Base-by-base conservation (phyloP, 2,329 filamentous ascomycete genomes). In the Neospermospora avenae region DNA sequence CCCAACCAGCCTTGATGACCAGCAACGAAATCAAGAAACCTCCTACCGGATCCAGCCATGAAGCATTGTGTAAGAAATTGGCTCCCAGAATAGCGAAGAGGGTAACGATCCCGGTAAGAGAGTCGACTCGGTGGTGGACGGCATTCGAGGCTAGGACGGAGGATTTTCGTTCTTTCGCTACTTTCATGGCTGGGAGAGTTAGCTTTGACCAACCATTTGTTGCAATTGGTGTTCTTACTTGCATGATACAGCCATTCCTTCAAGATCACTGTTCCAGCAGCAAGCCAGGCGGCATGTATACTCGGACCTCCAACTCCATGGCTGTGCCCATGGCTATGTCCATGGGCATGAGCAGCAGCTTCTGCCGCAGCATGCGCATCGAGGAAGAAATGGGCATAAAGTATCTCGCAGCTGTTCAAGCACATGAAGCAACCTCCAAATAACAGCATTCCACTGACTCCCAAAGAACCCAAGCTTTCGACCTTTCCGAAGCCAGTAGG, bases 221-320 rank as follows among this genome's bases (percentile, higher is more conserved):
- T 7, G 45, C 58, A 25, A 53, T 55, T 11, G 4, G 7, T 18
- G n/a, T 42, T 84, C 90, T 80, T 85, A 95, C 93, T 99, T 65
- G 93, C 91, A 79, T 89, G 88, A 73, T 98, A 99, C 25, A 99
- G 80, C 91, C 93, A 99, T 76, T 99, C 95, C 77, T 99, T 99
- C 70, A 98, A 80, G 25, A 91, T 75, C 59, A 99, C 95, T 1
- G 91, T 96, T 20, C 91, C 93, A 42, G 85, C 89, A 37, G 95
- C 93, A 61, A 99, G 78, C 95, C 95, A 99, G 7, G 91, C 93
- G 22, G 95, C 95, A 74, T 98, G 93, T 66, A 99, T 83, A 74
- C 91, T 96, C 0, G 95, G 95, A 1, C 86, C 84, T 37, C 37
- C 82, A 44, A 74, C 78, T 4, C 53, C 53, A 18, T 56, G 53